These are phyloP conservation scores for Melaleuca alternifolia DNA, from an alignment of 345 rosid genomes.

Conservation along the genomic window DNA sequence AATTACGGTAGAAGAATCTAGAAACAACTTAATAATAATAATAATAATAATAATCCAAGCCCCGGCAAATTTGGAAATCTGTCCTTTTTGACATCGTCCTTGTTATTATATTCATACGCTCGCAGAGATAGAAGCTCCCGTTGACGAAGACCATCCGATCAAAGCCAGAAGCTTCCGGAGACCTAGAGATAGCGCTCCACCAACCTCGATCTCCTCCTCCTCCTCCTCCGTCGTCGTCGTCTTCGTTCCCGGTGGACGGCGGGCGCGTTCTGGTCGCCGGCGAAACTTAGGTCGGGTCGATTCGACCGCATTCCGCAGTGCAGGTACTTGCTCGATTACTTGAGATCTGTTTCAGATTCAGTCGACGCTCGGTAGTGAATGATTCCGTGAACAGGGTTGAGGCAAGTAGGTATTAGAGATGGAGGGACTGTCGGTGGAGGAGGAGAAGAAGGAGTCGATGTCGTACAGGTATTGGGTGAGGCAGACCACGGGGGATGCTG, in stretches of 20 bases:
- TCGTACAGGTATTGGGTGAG: constrained; percentile 91
- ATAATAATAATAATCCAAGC: not conserved
- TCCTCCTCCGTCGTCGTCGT: not conserved
- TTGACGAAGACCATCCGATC: not conserved
- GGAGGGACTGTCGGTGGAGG: constrained; percentile 31
- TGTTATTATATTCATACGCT: not conserved
- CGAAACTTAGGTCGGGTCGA: not conserved
- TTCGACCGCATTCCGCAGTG: not conserved
- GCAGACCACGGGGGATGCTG: constrained; percentile 58
- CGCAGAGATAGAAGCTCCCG: not conserved
- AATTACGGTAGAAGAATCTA: not conserved
- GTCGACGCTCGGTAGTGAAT: not conserved
- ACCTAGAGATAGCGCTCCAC: not conserved
- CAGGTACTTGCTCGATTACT: not conserved
- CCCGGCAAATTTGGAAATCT: not conserved
- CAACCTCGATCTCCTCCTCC: not conserved
- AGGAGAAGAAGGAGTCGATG: constrained; percentile 26
- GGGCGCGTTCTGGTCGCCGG: not conserved
- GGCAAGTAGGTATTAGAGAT: not conserved
- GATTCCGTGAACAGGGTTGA: not conserved
- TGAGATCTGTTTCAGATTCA: not conserved
- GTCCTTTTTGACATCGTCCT: not conserved
- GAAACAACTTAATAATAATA: not conserved
- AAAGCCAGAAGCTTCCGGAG: not conserved
- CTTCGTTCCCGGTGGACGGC: not conserved